phyloP scores from a whole-genome alignment of 2,329 filamentous ascomycete species.

The Zalaria obscura region DNA sequence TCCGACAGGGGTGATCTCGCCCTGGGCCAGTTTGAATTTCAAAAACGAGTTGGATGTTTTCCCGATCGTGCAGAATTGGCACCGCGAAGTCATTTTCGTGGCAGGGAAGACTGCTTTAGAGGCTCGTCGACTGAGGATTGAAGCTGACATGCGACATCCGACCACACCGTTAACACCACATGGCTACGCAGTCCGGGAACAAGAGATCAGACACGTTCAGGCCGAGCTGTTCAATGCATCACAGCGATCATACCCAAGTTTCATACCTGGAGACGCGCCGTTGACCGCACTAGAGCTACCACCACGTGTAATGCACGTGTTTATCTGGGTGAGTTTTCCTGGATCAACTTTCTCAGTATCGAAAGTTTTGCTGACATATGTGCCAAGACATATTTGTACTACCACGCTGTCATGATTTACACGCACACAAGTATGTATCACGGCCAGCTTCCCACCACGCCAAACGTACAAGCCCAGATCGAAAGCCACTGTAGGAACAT shows the following conservation, averaged over 20 bases:
- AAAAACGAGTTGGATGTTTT: not conserved
- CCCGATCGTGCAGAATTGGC: not conserved
- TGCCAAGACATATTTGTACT: not conserved
- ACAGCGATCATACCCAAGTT: not conserved
- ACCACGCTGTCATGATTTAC: slow-evolving; percentile 28
- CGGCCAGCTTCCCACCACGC: slow-evolving; percentile 27
- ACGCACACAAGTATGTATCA: slow-evolving; percentile 40
- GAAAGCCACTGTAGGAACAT: slow-evolving; percentile 30
- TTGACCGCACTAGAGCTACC: not conserved
- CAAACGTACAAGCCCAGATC: slow-evolving; percentile 26
- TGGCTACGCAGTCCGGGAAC: not conserved
- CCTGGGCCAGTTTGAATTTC: not conserved
- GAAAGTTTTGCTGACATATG: not conserved
- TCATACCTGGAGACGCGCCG: not conserved
- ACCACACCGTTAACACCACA: not conserved
- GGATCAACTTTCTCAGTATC: too few species aligned
- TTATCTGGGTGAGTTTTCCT: not conserved
- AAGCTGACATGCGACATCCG: not conserved
- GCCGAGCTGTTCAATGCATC: not conserved
- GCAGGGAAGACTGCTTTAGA: not conserved
- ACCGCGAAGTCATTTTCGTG: not conserved
- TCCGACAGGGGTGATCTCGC: not conserved
- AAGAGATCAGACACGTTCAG: not conserved
- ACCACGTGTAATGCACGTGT: not conserved
- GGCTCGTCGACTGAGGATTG: not conserved